Base-by-base conservation (phyloP, 1,284 basidiomycete species). In the Cryptococcus sp. region DNA sequence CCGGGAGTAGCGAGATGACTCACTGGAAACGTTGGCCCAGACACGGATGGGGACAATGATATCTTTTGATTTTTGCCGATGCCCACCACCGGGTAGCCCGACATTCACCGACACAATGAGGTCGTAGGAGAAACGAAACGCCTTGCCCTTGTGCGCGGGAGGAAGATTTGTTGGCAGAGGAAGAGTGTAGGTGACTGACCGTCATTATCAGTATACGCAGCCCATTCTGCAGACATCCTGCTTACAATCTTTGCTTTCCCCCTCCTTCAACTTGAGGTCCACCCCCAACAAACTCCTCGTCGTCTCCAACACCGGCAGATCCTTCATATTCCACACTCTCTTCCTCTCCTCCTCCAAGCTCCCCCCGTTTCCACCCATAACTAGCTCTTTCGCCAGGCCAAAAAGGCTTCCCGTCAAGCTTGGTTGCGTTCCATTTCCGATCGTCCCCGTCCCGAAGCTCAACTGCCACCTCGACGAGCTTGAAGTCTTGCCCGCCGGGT, bases 81-180 rank as follows among this genome's bases (percentile, higher is more conserved):
- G 66, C 3, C 64, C 70, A 20, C 59, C 61, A 1, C 71, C 71
- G 0, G 72, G 69, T 7, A 73, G 47, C 0, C 60, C 60, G 13
- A 75, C 65, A 35, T 67, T 71, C 54, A 75, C 68, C 1, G 93
- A 92, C 1, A 98, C 82, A 11, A 89, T 81, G 12, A 98, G 83
- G 64, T 91, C 87, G 72, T 98, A 98, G 9, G 87, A 86, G 73
- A 98, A 94, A 65, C 82, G 83, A 61, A 97, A 81, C 1, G 86
- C 82, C 50, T 87, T 86, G 1, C 95, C 95, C 42, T 84, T 83
- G 78, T 89, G 96, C 0, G 92, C 91, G 0, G 95, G 95, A 0
- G 46, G 46, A 11, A 47, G 46, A 55, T 84, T 84, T 5, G 84
- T 79, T 0, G 95, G 93, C 0, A 97, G 78, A 2, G 79, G 76